A percentile compares a stretch with the other conserved stretches of the same genome.
Conservation (phyloP, 257 asterid species). For the Mentha longifolia region DNA sequence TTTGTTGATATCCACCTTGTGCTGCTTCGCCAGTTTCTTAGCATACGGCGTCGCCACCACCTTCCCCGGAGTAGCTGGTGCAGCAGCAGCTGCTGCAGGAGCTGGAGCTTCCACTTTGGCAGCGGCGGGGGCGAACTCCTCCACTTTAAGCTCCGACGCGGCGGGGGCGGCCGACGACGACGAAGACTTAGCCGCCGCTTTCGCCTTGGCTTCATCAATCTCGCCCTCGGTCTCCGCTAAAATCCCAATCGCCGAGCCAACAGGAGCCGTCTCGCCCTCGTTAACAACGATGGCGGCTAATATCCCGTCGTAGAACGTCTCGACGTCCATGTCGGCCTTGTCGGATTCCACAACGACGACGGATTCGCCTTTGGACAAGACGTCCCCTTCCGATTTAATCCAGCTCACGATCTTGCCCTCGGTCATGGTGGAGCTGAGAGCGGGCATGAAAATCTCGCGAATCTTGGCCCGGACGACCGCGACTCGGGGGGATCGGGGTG, state of each 20-base stretch:
- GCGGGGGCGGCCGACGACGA: conserved; percentile 36
- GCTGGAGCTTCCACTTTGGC: conserved; percentile 39
- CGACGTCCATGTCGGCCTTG: conserved; percentile 94
- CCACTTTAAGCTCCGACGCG: conserved; percentile 30
- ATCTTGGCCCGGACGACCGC: conserved; percentile 61
- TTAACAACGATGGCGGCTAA: conserved; percentile 78
- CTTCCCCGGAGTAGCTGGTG: conserved; percentile 43
- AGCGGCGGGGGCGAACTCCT: conserved; percentile 42
- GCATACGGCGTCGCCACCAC: conserved; percentile 71
- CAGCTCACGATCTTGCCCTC: conserved; percentile 90
- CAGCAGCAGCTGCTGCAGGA: conserved; percentile 39
- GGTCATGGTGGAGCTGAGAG: conserved; percentile 92
- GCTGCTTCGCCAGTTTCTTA: conserved; percentile 85
- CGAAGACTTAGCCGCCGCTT: conserved; percentile 47
- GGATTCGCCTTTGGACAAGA: conserved; percentile 73
- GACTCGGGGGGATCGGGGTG: conserved; percentile 35
- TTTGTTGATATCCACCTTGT: conserved; percentile 67
- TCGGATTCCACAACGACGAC: conserved; percentile 91
- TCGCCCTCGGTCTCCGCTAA: conserved; percentile 76
- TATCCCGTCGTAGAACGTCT: conserved; percentile 77
- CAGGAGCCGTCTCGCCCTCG: conserved; percentile 73
- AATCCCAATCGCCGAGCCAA: conserved; percentile 75
- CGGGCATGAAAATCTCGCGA: conserved; percentile 97
- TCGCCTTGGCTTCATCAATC: conserved; percentile 67
- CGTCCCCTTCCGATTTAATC: conserved; percentile 86